Conservation (phyloP, 2,329 filamentous ascomycete species). For the Nigrograna mackinnonii region DNA sequence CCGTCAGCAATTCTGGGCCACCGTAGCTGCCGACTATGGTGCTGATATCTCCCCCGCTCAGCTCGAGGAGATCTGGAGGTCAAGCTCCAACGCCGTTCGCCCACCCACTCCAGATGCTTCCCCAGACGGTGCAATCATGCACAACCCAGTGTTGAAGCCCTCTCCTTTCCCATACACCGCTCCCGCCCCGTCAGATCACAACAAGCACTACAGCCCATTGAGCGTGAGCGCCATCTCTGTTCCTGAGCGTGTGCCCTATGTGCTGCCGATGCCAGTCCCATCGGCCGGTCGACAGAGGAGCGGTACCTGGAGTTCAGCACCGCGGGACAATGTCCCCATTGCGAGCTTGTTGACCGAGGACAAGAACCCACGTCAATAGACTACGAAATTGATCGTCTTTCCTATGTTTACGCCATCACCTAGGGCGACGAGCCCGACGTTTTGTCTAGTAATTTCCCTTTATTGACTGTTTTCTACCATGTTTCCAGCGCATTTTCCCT, state of each 20-base stretch:
- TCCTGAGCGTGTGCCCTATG: slow-evolving; percentile 38
- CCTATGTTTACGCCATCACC: too few species aligned
- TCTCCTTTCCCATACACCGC: slow-evolving; percentile 35
- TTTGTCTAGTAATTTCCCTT: neutral
- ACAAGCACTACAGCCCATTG: slow-evolving; percentile 36
- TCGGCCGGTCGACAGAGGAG: slow-evolving; percentile 31
- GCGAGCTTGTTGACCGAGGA: slow-evolving; percentile 43
- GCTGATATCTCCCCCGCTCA: slow-evolving; percentile 62
- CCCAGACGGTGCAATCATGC: slow-evolving; percentile 40
- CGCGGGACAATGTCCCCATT: slow-evolving; percentile 43
- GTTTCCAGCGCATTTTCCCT: slow-evolving; percentile 1
- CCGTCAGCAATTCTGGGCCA: slow-evolving; percentile 72
- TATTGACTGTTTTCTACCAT: slow-evolving; percentile 4
- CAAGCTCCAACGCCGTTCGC: slow-evolving; percentile 31
- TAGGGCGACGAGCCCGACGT: slow-evolving; percentile 5
- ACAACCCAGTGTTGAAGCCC: slow-evolving; percentile 37
- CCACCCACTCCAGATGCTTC: slow-evolving; percentile 44
- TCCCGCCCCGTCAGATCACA: slow-evolving; percentile 30
- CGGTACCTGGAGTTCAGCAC: slow-evolving; percentile 40
- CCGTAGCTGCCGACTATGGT: slow-evolving; percentile 74
- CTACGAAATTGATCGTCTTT: too few species aligned
- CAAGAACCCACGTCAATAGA: slow-evolving; percentile 30
- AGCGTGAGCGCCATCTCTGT: slow-evolving; percentile 35
- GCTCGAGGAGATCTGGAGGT: slow-evolving; percentile 71
- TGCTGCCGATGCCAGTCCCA: slow-evolving; percentile 42